Percentiles rank a stretch among this genome's conserved stretches.
phyloP scores from a whole-genome alignment of 768 basidiomycete species.

The Leucosporidium scottii region DNA sequence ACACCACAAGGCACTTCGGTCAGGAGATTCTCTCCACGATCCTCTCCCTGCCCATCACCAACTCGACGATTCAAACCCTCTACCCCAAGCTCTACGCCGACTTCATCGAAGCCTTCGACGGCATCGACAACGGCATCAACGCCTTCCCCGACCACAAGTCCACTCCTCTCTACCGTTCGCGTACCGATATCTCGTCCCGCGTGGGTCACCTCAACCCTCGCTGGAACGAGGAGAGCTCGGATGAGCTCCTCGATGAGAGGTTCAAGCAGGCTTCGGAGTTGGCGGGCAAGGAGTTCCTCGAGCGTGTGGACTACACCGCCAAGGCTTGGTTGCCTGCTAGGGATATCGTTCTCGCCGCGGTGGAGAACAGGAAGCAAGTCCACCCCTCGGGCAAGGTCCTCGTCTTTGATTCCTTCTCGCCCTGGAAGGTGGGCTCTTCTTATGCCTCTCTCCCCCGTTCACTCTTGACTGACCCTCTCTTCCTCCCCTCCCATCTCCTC shows the following conservation, averaged over 20 bases:
- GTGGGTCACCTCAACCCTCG: slow-evolving; percentile 78
- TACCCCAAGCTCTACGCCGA: slow-evolving; percentile 92
- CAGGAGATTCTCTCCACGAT: slow-evolving; percentile 68
- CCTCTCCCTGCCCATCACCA: slow-evolving; percentile 45
- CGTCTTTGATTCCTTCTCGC: slow-evolving; percentile 67
- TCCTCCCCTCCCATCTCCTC: slow-evolving; percentile 2
- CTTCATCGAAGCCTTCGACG: slow-evolving; percentile 71
- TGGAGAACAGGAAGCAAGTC: slow-evolving; percentile 52
- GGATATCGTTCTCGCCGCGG: slow-evolving; percentile 59
- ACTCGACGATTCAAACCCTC: slow-evolving; percentile 58
- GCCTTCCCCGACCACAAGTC: slow-evolving; percentile 51
- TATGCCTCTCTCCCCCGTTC: slow-evolving; percentile 11
- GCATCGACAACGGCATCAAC: slow-evolving; percentile 86
- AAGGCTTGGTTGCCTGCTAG: slow-evolving; percentile 90
- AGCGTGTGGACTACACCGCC: slow-evolving; percentile 69
- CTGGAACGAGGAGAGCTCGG: slow-evolving; percentile 76
- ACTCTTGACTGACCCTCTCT: neutral
- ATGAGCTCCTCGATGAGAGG: slow-evolving; percentile 65
- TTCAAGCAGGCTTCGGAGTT: slow-evolving; percentile 74
- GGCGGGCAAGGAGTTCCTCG: slow-evolving; percentile 77
- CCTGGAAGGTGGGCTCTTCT: slow-evolving; percentile 66
- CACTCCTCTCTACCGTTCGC: slow-evolving; percentile 54
- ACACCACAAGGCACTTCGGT: slow-evolving; percentile 27
- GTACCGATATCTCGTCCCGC: slow-evolving; percentile 77
- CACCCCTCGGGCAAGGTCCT: slow-evolving; percentile 72